These are phyloP conservation scores for Hygrocybe coccinea DNA, from an alignment of 768 basidiomycete genomes.

Conservation along the genomic window DNA sequence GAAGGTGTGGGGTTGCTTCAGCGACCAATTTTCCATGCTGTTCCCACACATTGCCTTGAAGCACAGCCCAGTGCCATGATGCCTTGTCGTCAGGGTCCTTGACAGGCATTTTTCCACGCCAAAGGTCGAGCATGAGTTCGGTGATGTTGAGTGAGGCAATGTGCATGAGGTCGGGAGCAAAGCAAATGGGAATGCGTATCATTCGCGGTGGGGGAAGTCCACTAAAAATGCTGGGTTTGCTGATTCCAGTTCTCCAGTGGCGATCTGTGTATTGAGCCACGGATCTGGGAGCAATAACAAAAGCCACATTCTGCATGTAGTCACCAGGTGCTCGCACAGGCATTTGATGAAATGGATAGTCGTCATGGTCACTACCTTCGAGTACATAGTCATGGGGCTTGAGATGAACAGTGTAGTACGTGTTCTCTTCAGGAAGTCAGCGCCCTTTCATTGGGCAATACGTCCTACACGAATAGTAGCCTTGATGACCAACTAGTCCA, in stretches of 20 bases:
- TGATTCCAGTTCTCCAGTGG: conserved; percentile 33
- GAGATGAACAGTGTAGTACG: conserved; percentile 33
- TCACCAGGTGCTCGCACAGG: conserved; percentile 1
- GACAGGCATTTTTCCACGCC: conserved; percentile 23
- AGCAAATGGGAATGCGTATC: conserved; percentile 28
- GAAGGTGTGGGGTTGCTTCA: conserved; percentile 17
- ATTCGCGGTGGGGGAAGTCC: conserved; percentile 33
- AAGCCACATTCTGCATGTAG: conserved; percentile 10
- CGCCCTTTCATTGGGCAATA: conserved; percentile 28
- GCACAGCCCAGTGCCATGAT: conserved; percentile 21
- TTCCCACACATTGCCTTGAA: conserved; percentile 20
- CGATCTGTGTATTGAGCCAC: conserved; percentile 17
- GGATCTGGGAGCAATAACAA: conserved; percentile 20
- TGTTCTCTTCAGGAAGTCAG: conserved; percentile 21
- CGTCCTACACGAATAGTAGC: conserved; percentile 32
- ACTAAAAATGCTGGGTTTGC: conserved; percentile 33
- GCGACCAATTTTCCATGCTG: conserved; percentile 27
- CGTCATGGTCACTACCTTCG: conserved; percentile 22
- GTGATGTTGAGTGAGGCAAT: conserved; percentile 32
- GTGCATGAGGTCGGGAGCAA: conserved; percentile 38
- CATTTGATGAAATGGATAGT: conserved; percentile 11
- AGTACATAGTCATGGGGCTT: conserved; percentile 22
- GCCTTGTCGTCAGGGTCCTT: conserved; percentile 17
- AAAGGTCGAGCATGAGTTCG: conserved; percentile 23
- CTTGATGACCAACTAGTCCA: conserved; percentile 36